Evolutionary conservation across 2,329 filamentous ascomycete species (phyloP).

Genomic region (Colletotrichum paranaense): DNA sequence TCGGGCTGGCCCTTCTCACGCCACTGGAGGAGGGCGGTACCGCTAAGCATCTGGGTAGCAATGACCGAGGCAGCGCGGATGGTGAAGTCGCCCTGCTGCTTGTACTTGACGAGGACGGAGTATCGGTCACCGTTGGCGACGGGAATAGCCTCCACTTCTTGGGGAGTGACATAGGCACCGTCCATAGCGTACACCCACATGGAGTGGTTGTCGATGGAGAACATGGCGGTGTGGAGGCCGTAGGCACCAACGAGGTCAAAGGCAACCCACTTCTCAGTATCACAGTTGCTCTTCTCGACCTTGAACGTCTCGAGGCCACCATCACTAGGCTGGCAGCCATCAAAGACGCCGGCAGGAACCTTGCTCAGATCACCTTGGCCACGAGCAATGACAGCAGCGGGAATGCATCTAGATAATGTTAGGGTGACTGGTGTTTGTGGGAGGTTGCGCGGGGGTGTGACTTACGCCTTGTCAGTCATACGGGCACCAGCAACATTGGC

Average conservation of each 20-base stretch:
- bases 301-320: slow-evolving; percentile 56
- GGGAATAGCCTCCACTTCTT: slow-evolving; percentile 43
- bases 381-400: slow-evolving; percentile 52
- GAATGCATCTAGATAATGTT: slow-evolving; percentile 46
- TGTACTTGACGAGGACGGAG: slow-evolving; percentile 60
- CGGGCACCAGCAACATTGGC: slow-evolving; percentile 39
- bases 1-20: slow-evolving; percentile 37
- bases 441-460: neutral
- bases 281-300: slow-evolving; percentile 43
- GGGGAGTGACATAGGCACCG: slow-evolving; percentile 64
- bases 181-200: slow-evolving; percentile 67
- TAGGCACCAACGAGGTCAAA: slow-evolving; percentile 66
- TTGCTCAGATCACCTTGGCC: slow-evolving; percentile 45
- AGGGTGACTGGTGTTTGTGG: neutral
- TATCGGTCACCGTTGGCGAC: slow-evolving; percentile 65
- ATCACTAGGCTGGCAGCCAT: slow-evolving; percentile 59
- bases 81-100: slow-evolving; percentile 61
- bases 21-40: slow-evolving; percentile 59
- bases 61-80: slow-evolving; percentile 63
- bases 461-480: slow-evolving; percentile 56
- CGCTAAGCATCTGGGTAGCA: slow-evolving; percentile 65
- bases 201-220: slow-evolving; percentile 64
- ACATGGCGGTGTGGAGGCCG: slow-evolving; percentile 55
- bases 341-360: slow-evolving; percentile 56
- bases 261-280: slow-evolving; percentile 59